Conservation (phyloP, 148 eudicot species). For the Amaranthus cruentus region DNA sequence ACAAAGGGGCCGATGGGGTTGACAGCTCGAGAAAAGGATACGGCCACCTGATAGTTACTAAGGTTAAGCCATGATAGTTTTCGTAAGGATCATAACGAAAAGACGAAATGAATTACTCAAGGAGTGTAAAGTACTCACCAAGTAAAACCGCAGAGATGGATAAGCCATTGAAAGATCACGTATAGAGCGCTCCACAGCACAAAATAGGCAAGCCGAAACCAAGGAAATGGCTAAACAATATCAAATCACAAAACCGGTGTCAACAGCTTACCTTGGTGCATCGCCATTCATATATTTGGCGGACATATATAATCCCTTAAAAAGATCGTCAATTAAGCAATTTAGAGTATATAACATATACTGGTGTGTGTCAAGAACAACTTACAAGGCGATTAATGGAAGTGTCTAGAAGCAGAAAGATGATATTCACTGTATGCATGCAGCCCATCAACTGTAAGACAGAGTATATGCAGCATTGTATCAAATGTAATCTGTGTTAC, state of each 20-base stretch:
- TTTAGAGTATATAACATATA: too few relatives aligned
- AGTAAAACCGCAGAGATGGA: constrained; percentile 56
- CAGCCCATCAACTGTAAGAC: constrained; percentile 51
- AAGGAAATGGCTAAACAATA: constrained; percentile 49
- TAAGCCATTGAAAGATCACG: constrained; percentile 57
- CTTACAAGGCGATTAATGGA: constrained; percentile 60
- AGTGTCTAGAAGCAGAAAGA: constrained; percentile 60
- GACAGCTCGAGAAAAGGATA: constrained; percentile 64
- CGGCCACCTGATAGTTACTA: constrained; percentile 47
- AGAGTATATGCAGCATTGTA: neutral
- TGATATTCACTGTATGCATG: constrained; percentile 66
- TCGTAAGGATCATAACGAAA: neutral
- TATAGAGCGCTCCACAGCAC: constrained; percentile 64
- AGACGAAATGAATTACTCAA: neutral
- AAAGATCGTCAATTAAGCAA: too few relatives aligned
- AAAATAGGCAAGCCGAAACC: constrained; percentile 66
- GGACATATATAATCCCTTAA: too few relatives aligned
- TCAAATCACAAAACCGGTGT: neutral
- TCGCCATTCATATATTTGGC: too few relatives aligned
- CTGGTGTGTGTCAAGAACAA: neutral
- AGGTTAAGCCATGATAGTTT: neutral
- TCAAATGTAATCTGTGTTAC: neutral
- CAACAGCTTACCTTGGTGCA: too few relatives aligned
- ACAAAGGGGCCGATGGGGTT: constrained; percentile 49
- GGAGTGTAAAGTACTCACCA: constrained; percentile 28